phyloP scores from a whole-genome alignment of 2,329 filamentous ascomycete genomes.

The Falciphora oryzae region DNA sequence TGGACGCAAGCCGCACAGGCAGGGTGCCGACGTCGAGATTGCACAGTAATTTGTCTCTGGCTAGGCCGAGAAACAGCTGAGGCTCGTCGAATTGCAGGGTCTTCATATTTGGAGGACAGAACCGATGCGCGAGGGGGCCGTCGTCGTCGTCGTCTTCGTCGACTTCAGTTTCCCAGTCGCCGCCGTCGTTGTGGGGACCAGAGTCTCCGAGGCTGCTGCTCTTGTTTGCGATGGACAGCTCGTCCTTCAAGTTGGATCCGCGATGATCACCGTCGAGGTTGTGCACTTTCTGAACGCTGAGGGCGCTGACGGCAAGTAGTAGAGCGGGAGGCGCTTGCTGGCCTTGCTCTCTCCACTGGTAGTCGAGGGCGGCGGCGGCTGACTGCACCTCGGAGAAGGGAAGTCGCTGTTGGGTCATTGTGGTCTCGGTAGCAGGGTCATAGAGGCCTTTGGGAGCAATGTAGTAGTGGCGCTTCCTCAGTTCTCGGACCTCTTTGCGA shows the following conservation, averaged over 20 bases:
- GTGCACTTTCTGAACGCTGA: neutral
- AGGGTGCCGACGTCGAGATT: neutral
- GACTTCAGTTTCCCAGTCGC: too few species aligned
- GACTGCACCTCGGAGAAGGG: neutral
- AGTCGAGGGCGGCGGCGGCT: neutral
- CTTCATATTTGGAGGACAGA: neutral
- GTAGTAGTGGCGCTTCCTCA: neutral
- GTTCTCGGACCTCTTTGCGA: neutral
- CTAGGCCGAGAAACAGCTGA: neutral
- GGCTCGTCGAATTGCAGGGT: neutral
- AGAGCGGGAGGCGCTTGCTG: neutral
- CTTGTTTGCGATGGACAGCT: neutral
- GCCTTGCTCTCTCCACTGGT: neutral
- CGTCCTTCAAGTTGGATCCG: neutral
- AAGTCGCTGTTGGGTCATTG: neutral
- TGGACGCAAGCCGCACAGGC: too few species aligned
- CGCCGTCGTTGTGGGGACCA: neutral
- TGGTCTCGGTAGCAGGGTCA: neutral
- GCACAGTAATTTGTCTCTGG: neutral
- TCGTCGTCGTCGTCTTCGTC: neutral
- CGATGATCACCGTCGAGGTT: neutral
- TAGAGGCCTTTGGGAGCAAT: neutral
- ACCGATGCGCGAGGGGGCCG: neutral
- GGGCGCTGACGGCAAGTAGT: neutral
- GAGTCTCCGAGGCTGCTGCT: neutral